Evolutionary conservation across 2,329 filamentous ascomycete genomes (phyloP), one percentile per base, ranked within the genome.

Genomic region (Dactylonectria macrodidyma): DNA sequence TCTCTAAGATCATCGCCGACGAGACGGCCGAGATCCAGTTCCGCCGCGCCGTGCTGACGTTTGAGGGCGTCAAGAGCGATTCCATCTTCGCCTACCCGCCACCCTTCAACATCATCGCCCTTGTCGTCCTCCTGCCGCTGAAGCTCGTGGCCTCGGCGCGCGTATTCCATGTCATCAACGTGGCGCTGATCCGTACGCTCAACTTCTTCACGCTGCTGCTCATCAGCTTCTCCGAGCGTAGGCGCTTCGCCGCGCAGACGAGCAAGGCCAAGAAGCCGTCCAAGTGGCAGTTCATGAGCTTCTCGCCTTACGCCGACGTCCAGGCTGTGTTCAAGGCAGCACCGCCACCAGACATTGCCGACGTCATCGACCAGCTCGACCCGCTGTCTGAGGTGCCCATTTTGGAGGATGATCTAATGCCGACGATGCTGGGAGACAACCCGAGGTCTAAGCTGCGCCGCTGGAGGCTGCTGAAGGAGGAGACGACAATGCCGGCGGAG

Each of bases 31-130:
- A 94, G 78, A 90, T 93, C 33, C 89, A 92, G 70, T 94, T 93
- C 78, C 88, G 91, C 6, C 87, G 91, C 50, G 90, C 91, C 1
- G 92, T 94, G 9, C 82, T 93, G 16, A 93, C 91, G 0, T 92
- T 93, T 70, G 91, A 93, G 79, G 91, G 91, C 34, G 92, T 93
- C 71, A 93, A 93, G 79, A 89, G 87, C 50, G 91, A 93, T 74
- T 89, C 91, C 8, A 86, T 93, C 36, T 93, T 93, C 75, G 86
- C 89, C 12, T 93, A 92, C 75, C 87, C 89, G 12, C 91, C 91
- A 0, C 91, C 91, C 1, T 91, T 92, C 79, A 94, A 94, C 73
- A 85, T 94, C 34, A 78, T 91, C 16, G 92, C 91, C 2, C 82
- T 93, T 19, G 62, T 89, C 30, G 76, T 90, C 36, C 82, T 93